Evolutionary conservation across 768 basidiomycete species (phyloP), one percentile per base, ranked within the genome.

Genomic region (Macrolepiota albuminosa): DNA sequence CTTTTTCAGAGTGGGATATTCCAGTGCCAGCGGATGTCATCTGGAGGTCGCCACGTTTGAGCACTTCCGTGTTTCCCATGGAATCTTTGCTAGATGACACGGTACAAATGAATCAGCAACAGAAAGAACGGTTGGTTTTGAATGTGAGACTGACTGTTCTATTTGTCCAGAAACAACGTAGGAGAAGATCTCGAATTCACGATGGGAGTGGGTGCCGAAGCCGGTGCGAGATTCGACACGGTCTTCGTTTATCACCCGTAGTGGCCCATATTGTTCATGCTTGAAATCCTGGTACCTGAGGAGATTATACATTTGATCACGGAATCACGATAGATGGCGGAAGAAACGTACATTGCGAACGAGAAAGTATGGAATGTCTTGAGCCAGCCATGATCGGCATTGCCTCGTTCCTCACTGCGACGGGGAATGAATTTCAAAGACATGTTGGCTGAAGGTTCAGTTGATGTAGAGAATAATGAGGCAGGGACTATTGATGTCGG

Each of bases 231-330:
- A 75, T 4, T 80, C 81, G 43, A 95, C 91, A n/a, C 91, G 86
- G 66, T 94, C 93, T 72, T 97, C 95, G 74, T 97, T 97, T 72
- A 98, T 87, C 39, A 98, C 91, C 9, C 95, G 84, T 1, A 98
- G 82, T 16, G 84, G 66, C 1, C 95, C 91, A 63, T 84, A 95
- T 1, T 76, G 73, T 48, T 84, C 77, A 63, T 86, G 85, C 1
- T 74, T 56, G 7, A 69, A 63, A 49, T 88, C 86, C 45, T 84
- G 78, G 69, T 93, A 96, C 66, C 82, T 86, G 1, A 7, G 29
- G 10, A 3, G 11, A 33, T 29, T 49, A 18, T 39, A 3, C 8
- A 9, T 42, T 31, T 47, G 26, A 47, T 47, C 16, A 29, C 36
- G 18, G 18, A 16, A n/a, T 36, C 7, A 4, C 11, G 11, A 18